Base-by-base conservation (phyloP, 2,329 filamentous ascomycete species). In the Ophiocordyceps sinensis region DNA sequence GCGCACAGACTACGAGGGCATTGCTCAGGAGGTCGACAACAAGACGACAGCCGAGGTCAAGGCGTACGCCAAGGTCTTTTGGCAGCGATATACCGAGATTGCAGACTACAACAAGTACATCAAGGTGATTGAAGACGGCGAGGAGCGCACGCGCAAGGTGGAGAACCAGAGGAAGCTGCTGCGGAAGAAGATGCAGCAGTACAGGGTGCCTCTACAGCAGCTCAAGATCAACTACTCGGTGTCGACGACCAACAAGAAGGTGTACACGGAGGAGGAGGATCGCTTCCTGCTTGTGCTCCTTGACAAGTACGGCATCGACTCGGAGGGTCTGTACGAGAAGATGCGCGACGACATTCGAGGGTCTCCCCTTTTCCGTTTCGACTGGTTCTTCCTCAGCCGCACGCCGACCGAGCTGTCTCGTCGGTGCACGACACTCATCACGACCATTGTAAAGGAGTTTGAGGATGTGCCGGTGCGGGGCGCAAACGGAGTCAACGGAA, bases 141-240 rank as follows among this genome's bases (percentile, higher is more conserved):
- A 98, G 59, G 85, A 94, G 56, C 85, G 87, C 47, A 78, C 85
- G 43, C 79, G 83, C 41, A 89, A 89, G 61, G 85, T 89, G 44
- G 85, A 91, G 49, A 84, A 94, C 57, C 89, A 96, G 61, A 82
- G 86, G 47, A 89, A 93, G 63, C 82, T 96, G 68, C 73, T 98
- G 42, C 79, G 82, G 47, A 93, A 88, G 74, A 98, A 98, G 75
- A 84, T 98, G 74, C 75, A 81, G 52, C 85, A 91, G 69, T 96
- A 94, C 59, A 83, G 91, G n/a, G 89, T 96, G 39, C 93, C 91
- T 21, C 73, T 98, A 14, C 91, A 98, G 61, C 91, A 98, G 62
- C 78, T 98, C 54, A 94, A 94, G 70, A 87, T 98, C 67, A 96
- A 94, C 65, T 98, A 98, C 63, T 94, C 88, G 0, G 91, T 98